These are phyloP conservation scores for Bolboschoenus planiculmis DNA, from an alignment of 176 grass and related monocot genomes.

Conservation along the genomic window DNA sequence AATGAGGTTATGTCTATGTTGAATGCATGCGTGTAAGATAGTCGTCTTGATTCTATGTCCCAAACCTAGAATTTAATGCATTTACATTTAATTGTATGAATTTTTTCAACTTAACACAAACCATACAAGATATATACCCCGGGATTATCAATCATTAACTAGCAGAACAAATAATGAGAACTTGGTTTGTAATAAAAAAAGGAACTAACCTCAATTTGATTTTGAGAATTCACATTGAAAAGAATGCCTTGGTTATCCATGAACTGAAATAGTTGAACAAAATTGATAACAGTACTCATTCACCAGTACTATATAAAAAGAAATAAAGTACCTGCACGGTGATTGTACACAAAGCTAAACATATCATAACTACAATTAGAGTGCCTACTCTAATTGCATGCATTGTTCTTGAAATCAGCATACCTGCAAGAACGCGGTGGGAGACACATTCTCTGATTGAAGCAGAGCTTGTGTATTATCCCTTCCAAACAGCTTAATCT, in stretches of 20 bases:
- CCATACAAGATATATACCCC: slow-evolving; percentile 7
- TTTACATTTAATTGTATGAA: background rate
- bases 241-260: slow-evolving; percentile 67
- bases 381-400: background rate
- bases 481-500: slow-evolving; percentile 84
- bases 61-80: slow-evolving; percentile 40
- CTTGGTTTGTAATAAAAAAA: background rate
- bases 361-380: background rate
- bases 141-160: background rate
- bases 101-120: background rate
- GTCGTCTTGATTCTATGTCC: slow-evolving; percentile 59
- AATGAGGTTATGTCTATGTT: slow-evolving; percentile 61
- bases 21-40: slow-evolving; percentile 44
- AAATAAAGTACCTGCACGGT: background rate
- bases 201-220: slow-evolving; percentile 71
- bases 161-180: background rate
- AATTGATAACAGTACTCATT: background rate
- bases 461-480: slow-evolving; percentile 91
- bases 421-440: slow-evolving; percentile 70
- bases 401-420: background rate
- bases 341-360: background rate
- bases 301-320: background rate
- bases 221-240: slow-evolving; percentile 63
- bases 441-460: slow-evolving; percentile 39
- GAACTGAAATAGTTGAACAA: slow-evolving; percentile 48